Conservation (phyloP, 2,329 filamentous ascomycete species). For the Colletotrichum aenigma region DNA sequence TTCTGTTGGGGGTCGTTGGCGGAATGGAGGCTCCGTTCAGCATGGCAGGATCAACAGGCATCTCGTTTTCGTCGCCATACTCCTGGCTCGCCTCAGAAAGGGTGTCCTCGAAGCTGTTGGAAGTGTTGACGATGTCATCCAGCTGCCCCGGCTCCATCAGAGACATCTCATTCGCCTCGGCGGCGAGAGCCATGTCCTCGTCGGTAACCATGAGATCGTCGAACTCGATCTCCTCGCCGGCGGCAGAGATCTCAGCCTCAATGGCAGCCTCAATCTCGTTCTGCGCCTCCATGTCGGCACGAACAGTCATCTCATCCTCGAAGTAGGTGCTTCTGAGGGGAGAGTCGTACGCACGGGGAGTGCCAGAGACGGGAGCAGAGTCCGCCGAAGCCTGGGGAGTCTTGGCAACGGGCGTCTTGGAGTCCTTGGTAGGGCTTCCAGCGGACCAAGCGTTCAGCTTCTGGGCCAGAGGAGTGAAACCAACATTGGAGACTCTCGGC, state of each 20-base stretch:
- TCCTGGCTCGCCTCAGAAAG: slow-evolving; percentile 68
- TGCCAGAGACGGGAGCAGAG: not conserved
- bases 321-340: slow-evolving; percentile 58
- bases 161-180: slow-evolving; percentile 66
- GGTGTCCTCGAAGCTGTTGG: slow-evolving; percentile 45
- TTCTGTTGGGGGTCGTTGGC: slow-evolving; percentile 62
- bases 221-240: slow-evolving; percentile 36
- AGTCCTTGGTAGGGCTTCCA: slow-evolving; percentile 55
- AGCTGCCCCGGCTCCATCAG: slow-evolving; percentile 49
- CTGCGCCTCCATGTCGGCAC: slow-evolving; percentile 35
- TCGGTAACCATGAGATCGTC: slow-evolving; percentile 53
- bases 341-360: slow-evolving; percentile 33
- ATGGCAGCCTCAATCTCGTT: slow-evolving; percentile 35
- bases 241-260: slow-evolving; percentile 34
- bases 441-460: slow-evolving; percentile 68
- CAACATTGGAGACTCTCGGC: slow-evolving; percentile 40
- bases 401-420: not conserved
- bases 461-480: slow-evolving; percentile 68
- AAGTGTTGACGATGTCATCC: slow-evolving; percentile 35
- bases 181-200: slow-evolving; percentile 62
- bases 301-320: slow-evolving; percentile 63
- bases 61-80: slow-evolving; percentile 69
- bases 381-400: not conserved
- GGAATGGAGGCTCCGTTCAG: slow-evolving; percentile 29
- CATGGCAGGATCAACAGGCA: slow-evolving; percentile 58